Evolutionary conservation across 106 monocot genomes (phyloP), one percentile per base, ranked within the genome.

Genomic region (Amphibolis antarctica): DNA sequence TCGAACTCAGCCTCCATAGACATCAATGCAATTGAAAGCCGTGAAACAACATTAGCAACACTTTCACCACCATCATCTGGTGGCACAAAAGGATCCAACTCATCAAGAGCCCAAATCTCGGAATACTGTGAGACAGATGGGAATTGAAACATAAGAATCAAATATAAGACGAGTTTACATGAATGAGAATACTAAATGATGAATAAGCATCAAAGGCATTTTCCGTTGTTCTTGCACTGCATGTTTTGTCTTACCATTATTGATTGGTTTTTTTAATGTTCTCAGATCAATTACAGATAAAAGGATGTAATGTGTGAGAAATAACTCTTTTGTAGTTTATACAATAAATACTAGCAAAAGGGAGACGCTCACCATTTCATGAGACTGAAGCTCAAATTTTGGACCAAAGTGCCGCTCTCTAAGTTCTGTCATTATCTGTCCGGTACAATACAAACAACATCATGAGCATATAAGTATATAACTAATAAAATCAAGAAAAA

Each of bases 61-160:
- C 93, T 86, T 74, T 93, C 88, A 46, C 93, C 88, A 36, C 88
- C 93, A 77, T 89, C 93, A 77, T 89, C 88, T 20, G 80, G 85
- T 70, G 77, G 55, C 66, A 53, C 51, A 59, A 86, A 89, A 61
- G 88, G 89, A 81, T 93, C 79, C 44, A 70, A 77, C 56, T 81
- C 89, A 73, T 93, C 88, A 52, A 86, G 77, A 17, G 78, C 74
- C 89, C 88, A 93, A 68, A 86, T 81, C 56, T 93, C 88, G 22
- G 85, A 44, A 79, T 93, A 89, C 88, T 93, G 79, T 24, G 25
- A 28, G 26, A 9, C 24, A 28, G 28, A 36, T 36, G 2, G 36
- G 36, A 36, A 7, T 36, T 36, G 36, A 36, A 2, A 36, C 36
- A 36, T 4, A 36, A 36, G 36, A 36, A 36, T 2, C 36, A 36